These are phyloP conservation scores for Stagonosporopsis cucurbitacearum DNA, from an alignment of 2,329 filamentous ascomycete genomes.

Conservation along the genomic window DNA sequence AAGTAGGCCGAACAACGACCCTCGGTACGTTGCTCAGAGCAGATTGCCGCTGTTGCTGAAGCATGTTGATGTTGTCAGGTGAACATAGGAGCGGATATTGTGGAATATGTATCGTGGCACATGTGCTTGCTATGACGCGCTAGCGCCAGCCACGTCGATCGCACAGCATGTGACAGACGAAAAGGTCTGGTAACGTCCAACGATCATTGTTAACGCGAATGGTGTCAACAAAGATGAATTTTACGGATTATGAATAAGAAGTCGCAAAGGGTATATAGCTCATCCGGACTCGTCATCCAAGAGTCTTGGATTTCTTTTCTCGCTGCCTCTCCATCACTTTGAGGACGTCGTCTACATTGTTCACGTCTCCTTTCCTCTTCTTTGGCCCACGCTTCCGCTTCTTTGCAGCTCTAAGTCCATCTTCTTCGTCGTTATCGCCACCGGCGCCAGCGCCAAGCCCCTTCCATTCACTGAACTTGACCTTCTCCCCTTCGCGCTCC, in stretches of 20 bases:
- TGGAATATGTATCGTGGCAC: neutral
- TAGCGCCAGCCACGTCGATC: conserved; percentile 2
- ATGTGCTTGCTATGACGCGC: conserved; percentile 12
- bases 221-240: neutral
- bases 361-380: conserved; percentile 79
- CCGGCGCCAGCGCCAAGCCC: conserved; percentile 59
- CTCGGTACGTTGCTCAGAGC: conserved; percentile 30
- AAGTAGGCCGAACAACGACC: conserved; percentile 39
- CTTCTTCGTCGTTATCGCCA: conserved; percentile 54
- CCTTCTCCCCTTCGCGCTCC: conserved; percentile 62
- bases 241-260: neutral
- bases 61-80: conserved; percentile 26
- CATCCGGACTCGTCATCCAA: conserved; percentile 8
- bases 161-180: conserved; percentile 5
- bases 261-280: conserved; percentile 12
- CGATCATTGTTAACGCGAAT: neutral
- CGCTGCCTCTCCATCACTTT: conserved; percentile 73
- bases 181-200: neutral
- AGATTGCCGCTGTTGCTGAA: conserved; percentile 44
- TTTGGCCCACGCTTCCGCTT: conserved; percentile 72
- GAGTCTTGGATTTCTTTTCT: conserved; percentile 43
- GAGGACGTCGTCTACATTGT: conserved; percentile 82
- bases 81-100: neutral
- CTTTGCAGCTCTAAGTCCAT: conserved; percentile 58
- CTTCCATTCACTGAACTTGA: conserved; percentile 72